Conservation (phyloP, 768 basidiomycete species). For the Tylopilus sp. region DNA sequence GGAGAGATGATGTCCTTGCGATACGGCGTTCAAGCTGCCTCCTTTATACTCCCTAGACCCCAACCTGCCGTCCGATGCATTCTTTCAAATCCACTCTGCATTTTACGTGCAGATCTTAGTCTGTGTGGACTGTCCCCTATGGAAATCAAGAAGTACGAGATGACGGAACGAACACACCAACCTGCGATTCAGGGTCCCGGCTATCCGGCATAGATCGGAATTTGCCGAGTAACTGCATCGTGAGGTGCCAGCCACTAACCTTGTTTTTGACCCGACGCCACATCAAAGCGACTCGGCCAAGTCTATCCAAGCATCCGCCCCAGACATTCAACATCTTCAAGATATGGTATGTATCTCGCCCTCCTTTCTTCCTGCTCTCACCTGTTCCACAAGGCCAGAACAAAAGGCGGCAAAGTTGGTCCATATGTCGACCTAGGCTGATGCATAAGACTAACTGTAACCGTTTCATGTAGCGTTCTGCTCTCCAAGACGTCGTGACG, state of each 20-base stretch:
- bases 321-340: constrained; percentile 60
- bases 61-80: neutral
- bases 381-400: constrained; percentile 38
- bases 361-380: constrained; percentile 12
- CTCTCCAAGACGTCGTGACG: constrained; percentile 96
- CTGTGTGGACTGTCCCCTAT: neutral
- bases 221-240: constrained; percentile 37
- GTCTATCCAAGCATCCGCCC: constrained; percentile 35
- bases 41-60: no score
- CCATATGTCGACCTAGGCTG: constrained; percentile 21
- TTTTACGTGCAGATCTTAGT: neutral
- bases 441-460: constrained; percentile 1
- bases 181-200: no score
- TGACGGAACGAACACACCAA: neutral
- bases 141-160: neutral
- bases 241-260: constrained; percentile 53
- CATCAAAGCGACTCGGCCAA: constrained; percentile 21
- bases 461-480: constrained; percentile 62
- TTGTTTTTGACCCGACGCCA: constrained; percentile 39
- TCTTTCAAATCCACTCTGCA: neutral
- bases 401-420: constrained; percentile 31
- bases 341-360: constrained; percentile 53
- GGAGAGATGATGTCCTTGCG: neutral
- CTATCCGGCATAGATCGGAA: constrained; percentile 28
- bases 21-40: no score